Percentiles rank a stretch among this genome's conserved stretches.
Evolutionary conservation across 441 rosid genomes (phyloP).

Genomic region (Eruca vesicaria): DNA sequence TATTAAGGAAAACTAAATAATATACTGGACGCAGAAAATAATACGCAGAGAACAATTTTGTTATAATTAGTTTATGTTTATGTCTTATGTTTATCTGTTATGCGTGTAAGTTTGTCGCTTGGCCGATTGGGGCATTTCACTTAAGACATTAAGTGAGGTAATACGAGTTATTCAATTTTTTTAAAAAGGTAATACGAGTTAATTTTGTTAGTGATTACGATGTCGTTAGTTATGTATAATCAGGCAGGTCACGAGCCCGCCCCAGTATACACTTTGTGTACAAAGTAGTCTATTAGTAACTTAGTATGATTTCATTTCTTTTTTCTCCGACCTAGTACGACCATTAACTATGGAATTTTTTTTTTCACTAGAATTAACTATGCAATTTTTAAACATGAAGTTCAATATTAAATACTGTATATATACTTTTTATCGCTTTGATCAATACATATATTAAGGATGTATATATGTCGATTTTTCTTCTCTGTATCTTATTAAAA

Average conservation of each 20-base stretch:
- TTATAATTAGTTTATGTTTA: no score
- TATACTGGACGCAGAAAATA: not conserved
- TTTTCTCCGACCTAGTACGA: not conserved
- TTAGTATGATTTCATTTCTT: not conserved
- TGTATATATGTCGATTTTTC: constrained; percentile 4
- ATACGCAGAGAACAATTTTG: not conserved
- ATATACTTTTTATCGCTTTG: not conserved
- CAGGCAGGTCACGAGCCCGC: not conserved
- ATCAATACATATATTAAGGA: constrained; percentile 3
- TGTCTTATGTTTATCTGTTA: not conserved
- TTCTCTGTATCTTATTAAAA: not conserved
- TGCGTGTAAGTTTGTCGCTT: constrained; percentile 24
- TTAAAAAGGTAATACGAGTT: not conserved
- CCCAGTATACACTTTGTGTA: not conserved
- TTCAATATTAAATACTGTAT: not conserved
- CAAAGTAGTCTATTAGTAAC: not conserved
- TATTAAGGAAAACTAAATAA: not conserved
- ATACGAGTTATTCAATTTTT: not conserved
- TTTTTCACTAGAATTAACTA: no score
- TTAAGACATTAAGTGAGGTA: constrained; percentile 6
- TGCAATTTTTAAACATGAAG: not conserved
- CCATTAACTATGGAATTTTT: not conserved
- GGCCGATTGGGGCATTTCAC: constrained; percentile 11
- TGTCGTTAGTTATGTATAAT: not conserved
- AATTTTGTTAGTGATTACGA: not conserved